Evolutionary conservation across 2,329 filamentous ascomycete genomes (phyloP).

Genomic region (Penicillium sp.): DNA sequence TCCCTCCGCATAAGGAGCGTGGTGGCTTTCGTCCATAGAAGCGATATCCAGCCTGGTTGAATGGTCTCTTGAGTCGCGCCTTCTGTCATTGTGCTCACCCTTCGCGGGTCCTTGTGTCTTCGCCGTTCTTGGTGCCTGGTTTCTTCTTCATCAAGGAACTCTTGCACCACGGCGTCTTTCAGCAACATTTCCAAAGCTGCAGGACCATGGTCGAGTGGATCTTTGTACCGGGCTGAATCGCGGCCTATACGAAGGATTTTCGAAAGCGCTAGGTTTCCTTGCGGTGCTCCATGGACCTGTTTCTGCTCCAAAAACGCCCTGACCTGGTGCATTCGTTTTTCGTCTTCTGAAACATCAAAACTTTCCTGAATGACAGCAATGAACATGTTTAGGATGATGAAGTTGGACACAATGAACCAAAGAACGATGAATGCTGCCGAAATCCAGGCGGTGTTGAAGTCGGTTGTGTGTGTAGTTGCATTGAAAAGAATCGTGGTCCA

Average conservation of each 20-base stretch:
- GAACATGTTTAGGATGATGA: slow-evolving; percentile 98
- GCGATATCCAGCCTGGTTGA: slow-evolving; percentile 52
- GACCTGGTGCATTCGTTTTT: slow-evolving; percentile 93
- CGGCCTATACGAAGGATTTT: slow-evolving; percentile 55
- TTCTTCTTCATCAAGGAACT: slow-evolving; percentile 75
- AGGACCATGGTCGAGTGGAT: slow-evolving; percentile 83
- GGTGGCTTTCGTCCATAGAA: slow-evolving; percentile 53
- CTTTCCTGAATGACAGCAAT: slow-evolving; percentile 99
- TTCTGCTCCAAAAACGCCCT: slow-evolving; percentile 88
- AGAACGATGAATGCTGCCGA: slow-evolving; percentile 81
- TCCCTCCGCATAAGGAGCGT: slow-evolving; percentile 56
- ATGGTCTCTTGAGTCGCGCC: slow-evolving; percentile 36
- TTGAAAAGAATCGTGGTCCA: slow-evolving; percentile 86
- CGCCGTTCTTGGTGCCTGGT: slow-evolving; percentile 8
- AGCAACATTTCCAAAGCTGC: slow-evolving; percentile 92
- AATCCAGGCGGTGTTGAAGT: slow-evolving; percentile 74
- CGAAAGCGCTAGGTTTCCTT: slow-evolving; percentile 58
- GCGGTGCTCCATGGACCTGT: slow-evolving; percentile 61
- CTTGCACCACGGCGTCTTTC: slow-evolving; percentile 87
- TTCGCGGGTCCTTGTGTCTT: slow-evolving; percentile 21
- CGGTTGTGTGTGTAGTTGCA: slow-evolving; percentile 60
- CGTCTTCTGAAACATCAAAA: slow-evolving; percentile 96
- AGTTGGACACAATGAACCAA: slow-evolving; percentile 92
- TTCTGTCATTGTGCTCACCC: slow-evolving; percentile 25
- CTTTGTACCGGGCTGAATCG: slow-evolving; percentile 56